Percentiles rank a stretch among this genome's conserved stretches.
phyloP scores from a whole-genome alignment of 148 eudicot species.

The Rhododendron williamsianum region DNA sequence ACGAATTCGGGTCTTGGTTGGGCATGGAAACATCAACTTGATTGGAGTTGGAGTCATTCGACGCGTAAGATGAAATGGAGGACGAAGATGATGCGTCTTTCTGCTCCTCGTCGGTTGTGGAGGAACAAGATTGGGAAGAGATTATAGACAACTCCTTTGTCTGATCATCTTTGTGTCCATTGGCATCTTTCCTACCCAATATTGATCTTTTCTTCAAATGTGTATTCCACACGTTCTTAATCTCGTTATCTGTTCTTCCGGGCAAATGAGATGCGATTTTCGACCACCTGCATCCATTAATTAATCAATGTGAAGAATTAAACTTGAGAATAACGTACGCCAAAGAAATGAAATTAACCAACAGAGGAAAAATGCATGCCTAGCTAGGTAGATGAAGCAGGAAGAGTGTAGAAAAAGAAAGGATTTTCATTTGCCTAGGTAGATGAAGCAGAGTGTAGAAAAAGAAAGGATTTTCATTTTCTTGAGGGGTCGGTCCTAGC shows the following conservation, averaged over 20 bases:
- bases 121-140: constrained; percentile 15
- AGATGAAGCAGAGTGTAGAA: background rate
- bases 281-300: constrained; percentile 38
- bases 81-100: constrained; percentile 15
- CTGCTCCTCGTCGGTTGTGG: background rate
- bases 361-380: background rate
- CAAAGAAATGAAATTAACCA: background rate
- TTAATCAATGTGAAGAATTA: background rate
- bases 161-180: background rate
- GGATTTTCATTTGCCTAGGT: background rate
- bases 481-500: background rate
- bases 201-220: constrained; percentile 35
- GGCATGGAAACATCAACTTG: background rate
- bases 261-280: constrained; percentile 45
- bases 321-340: background rate
- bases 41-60: background rate
- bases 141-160: background rate
- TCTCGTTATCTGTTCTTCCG: constrained; percentile 58
- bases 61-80: constrained; percentile 12
- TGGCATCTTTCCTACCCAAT: background rate
- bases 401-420: background rate
- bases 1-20: background rate
- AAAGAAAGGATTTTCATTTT: background rate
- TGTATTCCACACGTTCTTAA: constrained; percentile 52
- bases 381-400: background rate